Conservation (phyloP, 2,329 filamentous ascomycete genomes). For the Aspergillus felis region DNA sequence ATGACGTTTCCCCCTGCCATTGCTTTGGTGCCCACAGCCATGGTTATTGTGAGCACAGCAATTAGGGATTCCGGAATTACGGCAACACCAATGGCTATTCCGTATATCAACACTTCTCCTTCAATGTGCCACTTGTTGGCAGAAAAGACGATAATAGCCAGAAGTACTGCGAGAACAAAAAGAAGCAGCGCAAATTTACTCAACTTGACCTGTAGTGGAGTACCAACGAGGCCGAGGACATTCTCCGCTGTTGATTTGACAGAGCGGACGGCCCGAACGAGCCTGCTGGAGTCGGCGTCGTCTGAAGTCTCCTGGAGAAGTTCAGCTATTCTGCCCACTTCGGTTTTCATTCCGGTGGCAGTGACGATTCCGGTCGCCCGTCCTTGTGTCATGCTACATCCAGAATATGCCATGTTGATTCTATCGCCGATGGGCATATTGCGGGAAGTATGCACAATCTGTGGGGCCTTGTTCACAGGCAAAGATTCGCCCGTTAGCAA, state of each 20-base stretch:
- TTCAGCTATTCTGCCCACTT: constrained; percentile 58
- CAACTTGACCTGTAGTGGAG: constrained; percentile 78
- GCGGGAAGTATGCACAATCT: constrained; percentile 21
- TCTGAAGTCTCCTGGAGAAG: constrained; percentile 51
- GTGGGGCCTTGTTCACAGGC: constrained; percentile 53
- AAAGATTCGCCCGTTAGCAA: constrained; percentile 60
- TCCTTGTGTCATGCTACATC: constrained; percentile 57
- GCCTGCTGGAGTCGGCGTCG: constrained; percentile 7
- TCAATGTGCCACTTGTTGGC: constrained; percentile 55
- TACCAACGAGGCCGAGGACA: constrained; percentile 58
- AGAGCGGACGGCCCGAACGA: constrained; percentile 32
- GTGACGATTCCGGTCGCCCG: constrained; percentile 57
- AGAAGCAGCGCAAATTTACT: constrained; percentile 80
- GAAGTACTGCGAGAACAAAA: constrained; percentile 65
- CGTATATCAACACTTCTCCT: constrained; percentile 58
- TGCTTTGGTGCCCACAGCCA: constrained; percentile 53
- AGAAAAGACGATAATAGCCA: constrained; percentile 60
- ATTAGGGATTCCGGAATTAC: constrained; percentile 64
- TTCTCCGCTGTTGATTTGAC: constrained; percentile 47
- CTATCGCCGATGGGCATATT: constrained; percentile 51
- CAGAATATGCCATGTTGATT: constrained; percentile 59
- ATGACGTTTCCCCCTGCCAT: constrained; percentile 53
- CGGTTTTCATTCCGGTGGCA: constrained; percentile 58
- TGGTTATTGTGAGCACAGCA: constrained; percentile 59
- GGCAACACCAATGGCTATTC: constrained; percentile 54